Conservation (phyloP, 2,329 filamentous ascomycete genomes). For the Fusarium keratoplasticum region DNA sequence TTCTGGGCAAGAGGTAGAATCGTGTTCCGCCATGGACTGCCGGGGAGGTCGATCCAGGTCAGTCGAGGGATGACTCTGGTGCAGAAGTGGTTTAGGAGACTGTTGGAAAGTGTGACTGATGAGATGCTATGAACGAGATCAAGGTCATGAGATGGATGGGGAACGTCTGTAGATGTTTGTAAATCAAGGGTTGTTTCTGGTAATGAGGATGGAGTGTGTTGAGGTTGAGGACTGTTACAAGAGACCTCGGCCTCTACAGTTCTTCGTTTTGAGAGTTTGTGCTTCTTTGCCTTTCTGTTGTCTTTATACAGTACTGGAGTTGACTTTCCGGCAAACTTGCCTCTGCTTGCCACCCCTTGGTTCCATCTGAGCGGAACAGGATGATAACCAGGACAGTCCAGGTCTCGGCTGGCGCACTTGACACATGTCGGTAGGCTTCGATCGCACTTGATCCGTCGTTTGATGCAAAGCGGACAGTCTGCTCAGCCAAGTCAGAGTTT, state of each 20-base stretch:
- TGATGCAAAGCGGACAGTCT: conserved; percentile 35
- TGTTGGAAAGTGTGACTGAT: conserved; percentile 18
- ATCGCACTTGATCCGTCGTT: conserved; percentile 37
- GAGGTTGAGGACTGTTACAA: neutral
- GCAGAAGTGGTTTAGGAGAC: conserved; percentile 31
- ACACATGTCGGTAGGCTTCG: conserved; percentile 30
- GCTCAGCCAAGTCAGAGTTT: neutral
- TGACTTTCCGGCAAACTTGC: conserved; percentile 26
- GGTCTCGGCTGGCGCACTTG: conserved; percentile 32
- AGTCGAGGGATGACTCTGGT: conserved; percentile 30
- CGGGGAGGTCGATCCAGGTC: conserved; percentile 37
- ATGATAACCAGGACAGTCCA: conserved; percentile 33
- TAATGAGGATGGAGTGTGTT: neutral
- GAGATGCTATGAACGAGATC: neutral
- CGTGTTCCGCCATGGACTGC: conserved; percentile 30
- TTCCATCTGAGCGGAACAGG: conserved; percentile 31
- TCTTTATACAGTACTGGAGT: conserved; percentile 6
- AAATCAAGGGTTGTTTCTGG: neutral
- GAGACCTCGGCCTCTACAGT: neutral
- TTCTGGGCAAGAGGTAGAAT: conserved; percentile 17
- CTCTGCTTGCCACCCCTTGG: conserved; percentile 38
- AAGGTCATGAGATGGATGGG: neutral
- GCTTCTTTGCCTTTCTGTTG: neutral
- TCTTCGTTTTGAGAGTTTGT: neutral
- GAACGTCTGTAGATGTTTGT: neutral